Base-by-base conservation (phyloP, 1,284 basidiomycete species). In the Leccinum cinnamomeum region DNA sequence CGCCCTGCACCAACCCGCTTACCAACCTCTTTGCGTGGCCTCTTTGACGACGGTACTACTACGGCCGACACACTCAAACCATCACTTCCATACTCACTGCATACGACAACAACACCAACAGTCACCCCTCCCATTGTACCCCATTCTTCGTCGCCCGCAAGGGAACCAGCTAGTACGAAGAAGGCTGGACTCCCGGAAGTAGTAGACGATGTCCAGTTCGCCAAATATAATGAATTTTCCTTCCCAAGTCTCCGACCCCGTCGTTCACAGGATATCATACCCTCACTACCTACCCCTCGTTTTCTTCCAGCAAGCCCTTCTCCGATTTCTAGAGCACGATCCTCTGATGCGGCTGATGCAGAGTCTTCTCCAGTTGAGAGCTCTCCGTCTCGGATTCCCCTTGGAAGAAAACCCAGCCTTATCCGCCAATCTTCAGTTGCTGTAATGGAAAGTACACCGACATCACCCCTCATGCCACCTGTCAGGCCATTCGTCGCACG, bases 11-110 rank as follows among this genome's bases (percentile, higher is more conserved):
- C 81, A 30, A 73, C 82, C 12, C 78, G 82, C 55, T 70, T 91
- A n/a, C 91, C 91, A 3, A 83, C 85, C 2, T 91, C 89, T 4
- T 77, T 92, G 20, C 87, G 90, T 0, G 77, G 79, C 63, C 77
- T 92, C 16, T 92, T 92, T 69, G 87, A 86, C 61, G 84, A 88
- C 30, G 83, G 82, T 18, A 60, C 65, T 8, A 63, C 66, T 3
- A 60, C 77, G 11, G 72, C 75, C 35, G 82, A 83, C 55, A 76
- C 80, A 0, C 78, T 84, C 67, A 79, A 79, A 41, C 78, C 82
- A 55, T 64, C 68, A 12, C 58, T 69, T 67, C 62, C 61, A 62
- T 64, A 72, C 62, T 65, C 69, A 6, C 63, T 74, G 72, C 50
- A 16, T 16, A 28, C 54, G 10, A 48, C 72, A 28, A 74, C 70